phyloP scores from a whole-genome alignment of 768 basidiomycete species.

The Guyanaporus albipodus region DNA sequence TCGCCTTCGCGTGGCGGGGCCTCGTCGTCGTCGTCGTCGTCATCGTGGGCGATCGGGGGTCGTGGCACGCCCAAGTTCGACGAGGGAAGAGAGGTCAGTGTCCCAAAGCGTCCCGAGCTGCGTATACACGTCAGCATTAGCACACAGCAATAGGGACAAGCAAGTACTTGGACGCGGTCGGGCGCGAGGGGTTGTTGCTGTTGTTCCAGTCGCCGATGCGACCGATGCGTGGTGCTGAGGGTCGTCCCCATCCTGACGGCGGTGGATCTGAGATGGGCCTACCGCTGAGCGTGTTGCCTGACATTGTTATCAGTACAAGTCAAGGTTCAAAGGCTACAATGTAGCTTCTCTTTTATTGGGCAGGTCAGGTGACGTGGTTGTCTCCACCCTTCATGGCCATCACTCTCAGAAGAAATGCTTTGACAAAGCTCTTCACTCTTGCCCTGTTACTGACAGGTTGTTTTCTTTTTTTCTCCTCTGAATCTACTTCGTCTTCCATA shows the following conservation, averaged over 20 bases:
- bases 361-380: too few species aligned
- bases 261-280: constrained; percentile 41
- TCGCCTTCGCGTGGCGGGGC: constrained; percentile 42
- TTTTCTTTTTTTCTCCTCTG: constrained; percentile 21
- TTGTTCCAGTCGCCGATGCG: constrained; percentile 50
- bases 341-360: too few species aligned
- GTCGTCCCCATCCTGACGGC: constrained; percentile 44
- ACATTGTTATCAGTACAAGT: too few species aligned
- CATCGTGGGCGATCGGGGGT: constrained; percentile 11
- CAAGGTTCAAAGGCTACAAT: too few species aligned
- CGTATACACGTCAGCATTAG: not conserved
- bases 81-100: constrained; percentile 31
- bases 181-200: constrained; percentile 18
- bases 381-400: constrained; percentile 31
- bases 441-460: constrained; percentile 19
- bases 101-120: constrained; percentile 33
- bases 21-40: constrained; percentile 49
- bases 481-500: constrained; percentile 12
- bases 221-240: constrained; percentile 42
- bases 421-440: constrained; percentile 20
- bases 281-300: constrained; percentile 45
- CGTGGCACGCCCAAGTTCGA: constrained; percentile 15
- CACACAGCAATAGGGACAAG: not conserved
- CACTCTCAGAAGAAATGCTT: constrained; percentile 27
- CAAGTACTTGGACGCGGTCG: constrained; percentile 14